A percentile compares a stretch with the other conserved stretches of the same genome.
These are phyloP conservation scores for Ceratocystis colombiana DNA, from an alignment of 2,329 filamentous ascomycete genomes.

Conservation along the genomic window DNA sequence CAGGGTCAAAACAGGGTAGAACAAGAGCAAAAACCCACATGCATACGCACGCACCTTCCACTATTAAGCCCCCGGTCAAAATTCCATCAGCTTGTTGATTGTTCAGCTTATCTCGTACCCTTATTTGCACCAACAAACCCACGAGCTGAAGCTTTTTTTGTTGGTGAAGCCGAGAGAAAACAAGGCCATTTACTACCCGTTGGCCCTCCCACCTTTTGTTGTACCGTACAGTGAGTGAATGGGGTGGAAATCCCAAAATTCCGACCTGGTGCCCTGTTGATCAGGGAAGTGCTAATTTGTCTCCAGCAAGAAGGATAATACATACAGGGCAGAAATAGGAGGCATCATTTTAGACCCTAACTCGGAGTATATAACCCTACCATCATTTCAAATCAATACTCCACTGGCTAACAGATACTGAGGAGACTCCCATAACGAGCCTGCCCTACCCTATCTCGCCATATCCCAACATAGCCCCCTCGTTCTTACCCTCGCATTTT, in stretches of 20 bases:
- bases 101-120: background rate
- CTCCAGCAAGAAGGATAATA: background rate
- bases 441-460: background rate
- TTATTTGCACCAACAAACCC: background rate
- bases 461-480: background rate
- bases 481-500: background rate
- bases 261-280: background rate
- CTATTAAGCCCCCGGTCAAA: conserved; percentile 8
- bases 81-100: background rate
- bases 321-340: conserved; percentile 1
- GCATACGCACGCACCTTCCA: conserved; percentile 12
- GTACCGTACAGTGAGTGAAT: background rate
- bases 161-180: background rate
- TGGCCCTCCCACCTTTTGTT: no score
- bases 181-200: no score
- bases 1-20: background rate
- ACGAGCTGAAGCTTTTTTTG: background rate
- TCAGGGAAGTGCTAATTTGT: background rate
- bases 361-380: background rate
- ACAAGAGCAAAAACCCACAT: background rate
- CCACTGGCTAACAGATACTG: background rate
- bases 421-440: no score
- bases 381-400: background rate
- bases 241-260: background rate
- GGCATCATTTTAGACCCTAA: background rate